phyloP scores from a whole-genome alignment of 305 asterid species.

The Vinca major region DNA sequence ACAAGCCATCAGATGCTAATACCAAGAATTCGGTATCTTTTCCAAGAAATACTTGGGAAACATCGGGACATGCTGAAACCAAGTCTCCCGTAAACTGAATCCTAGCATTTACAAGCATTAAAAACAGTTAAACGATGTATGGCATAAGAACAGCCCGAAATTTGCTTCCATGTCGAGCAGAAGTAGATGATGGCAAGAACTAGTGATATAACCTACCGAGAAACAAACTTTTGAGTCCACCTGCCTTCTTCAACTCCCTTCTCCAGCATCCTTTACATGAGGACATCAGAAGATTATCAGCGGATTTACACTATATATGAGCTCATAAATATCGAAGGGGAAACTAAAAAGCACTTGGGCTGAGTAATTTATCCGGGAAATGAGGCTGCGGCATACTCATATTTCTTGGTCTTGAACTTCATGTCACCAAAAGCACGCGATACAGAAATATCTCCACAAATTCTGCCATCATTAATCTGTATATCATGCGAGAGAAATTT shows the following conservation, averaged over 20 bases:
- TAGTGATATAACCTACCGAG: constrained; percentile 45
- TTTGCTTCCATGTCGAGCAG: not conserved
- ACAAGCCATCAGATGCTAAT: constrained; percentile 92
- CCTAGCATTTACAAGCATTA: constrained; percentile 28
- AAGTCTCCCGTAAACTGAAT: constrained; percentile 58
- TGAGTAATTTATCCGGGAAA: constrained; percentile 10
- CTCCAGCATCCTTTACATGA: constrained; percentile 59
- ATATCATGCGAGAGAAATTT: constrained; percentile 12
- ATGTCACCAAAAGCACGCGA: constrained; percentile 92
- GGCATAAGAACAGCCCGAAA: not conserved
- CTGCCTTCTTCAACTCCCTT: constrained; percentile 77
- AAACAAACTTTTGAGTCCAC: constrained; percentile 79
- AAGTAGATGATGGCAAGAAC: not conserved
- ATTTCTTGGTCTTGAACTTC: constrained; percentile 72
- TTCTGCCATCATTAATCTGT: constrained; percentile 73
- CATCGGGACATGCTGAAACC: constrained; percentile 73
- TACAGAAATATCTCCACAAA: constrained; percentile 83
- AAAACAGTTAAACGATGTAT: not conserved
- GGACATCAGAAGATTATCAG: not conserved
- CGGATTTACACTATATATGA: not conserved
- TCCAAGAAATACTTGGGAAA: constrained; percentile 61
- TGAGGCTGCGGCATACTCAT: constrained; percentile 38
- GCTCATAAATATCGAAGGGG: not conserved
- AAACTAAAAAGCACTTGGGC: not conserved
- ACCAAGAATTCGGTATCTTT: constrained; percentile 65